Percentiles rank a stretch among this genome's conserved stretches.
These are phyloP conservation scores for Xylaria intraflava DNA, from an alignment of 495 filamentous ascomycete genomes.

Conservation along the genomic window DNA sequence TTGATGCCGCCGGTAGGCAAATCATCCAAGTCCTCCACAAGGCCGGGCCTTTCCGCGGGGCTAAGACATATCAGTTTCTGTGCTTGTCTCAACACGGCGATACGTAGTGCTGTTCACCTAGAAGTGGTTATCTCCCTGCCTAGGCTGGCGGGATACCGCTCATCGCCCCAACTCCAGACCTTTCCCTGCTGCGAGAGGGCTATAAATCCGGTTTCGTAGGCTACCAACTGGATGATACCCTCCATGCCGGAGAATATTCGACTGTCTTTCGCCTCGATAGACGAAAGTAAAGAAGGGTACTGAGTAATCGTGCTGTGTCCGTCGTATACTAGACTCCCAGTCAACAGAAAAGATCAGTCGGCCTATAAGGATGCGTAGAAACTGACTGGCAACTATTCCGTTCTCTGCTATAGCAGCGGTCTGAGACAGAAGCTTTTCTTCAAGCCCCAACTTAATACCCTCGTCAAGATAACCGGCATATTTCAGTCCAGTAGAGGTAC, in stretches of 20 bases:
- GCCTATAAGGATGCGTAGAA: not conserved
- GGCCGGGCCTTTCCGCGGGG: slow-evolving; percentile 36
- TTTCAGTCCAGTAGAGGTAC: slow-evolving; percentile 19
- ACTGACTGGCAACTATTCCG: slow-evolving; percentile 22
- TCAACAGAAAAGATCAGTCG: not conserved
- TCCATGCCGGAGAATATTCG: slow-evolving; percentile 17
- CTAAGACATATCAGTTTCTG: slow-evolving; percentile 17
- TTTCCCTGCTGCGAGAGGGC: slow-evolving; percentile 41
- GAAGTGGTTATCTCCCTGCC: slow-evolving; percentile 34
- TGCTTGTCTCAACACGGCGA: not conserved
- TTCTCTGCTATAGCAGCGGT: slow-evolving; percentile 30
- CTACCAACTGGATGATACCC: slow-evolving; percentile 38
- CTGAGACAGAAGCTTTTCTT: slow-evolving; percentile 12
- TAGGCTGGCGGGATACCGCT: slow-evolving; percentile 44
- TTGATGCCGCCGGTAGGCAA: slow-evolving; percentile 44
- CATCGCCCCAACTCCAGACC: slow-evolving; percentile 57
- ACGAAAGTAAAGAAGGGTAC: slow-evolving; percentile 17
- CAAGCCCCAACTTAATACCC: slow-evolving; percentile 4
- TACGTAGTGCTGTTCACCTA: slow-evolving; percentile 18
- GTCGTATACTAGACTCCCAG: slow-evolving; percentile 18
- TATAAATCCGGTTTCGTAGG: slow-evolving; percentile 47
- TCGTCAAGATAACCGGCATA: slow-evolving; percentile 20
- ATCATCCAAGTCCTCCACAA: slow-evolving; percentile 43
- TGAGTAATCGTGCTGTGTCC: slow-evolving; percentile 16
- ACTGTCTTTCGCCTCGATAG: not conserved